Evolutionary conservation across 176 grass and related monocot species (phyloP).

Genomic region (Musa schizocarpa): DNA sequence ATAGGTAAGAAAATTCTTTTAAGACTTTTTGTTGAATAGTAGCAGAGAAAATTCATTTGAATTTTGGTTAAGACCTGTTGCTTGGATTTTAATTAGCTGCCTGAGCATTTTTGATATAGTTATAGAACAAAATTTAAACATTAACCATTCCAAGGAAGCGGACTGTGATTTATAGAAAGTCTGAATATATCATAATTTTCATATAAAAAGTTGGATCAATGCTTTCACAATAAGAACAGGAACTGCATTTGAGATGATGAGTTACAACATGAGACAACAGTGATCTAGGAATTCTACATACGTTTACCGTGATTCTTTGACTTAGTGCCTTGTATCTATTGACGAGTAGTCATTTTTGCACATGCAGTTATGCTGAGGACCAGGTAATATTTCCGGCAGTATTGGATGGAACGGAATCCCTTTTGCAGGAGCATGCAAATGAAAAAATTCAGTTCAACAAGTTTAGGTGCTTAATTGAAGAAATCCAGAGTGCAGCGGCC

Average conservation of each 20-base stretch:
- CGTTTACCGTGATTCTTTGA: neutral
- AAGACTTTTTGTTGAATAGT: no score
- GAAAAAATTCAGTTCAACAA: constrained; percentile 59
- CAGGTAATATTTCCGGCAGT: constrained; percentile 94
- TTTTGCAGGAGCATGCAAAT: constrained; percentile 73
- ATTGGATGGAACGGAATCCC: constrained; percentile 37
- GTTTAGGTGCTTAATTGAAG: constrained; percentile 84
- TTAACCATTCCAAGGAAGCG: no score
- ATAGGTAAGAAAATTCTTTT: constrained; percentile 48
- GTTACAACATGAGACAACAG: neutral
- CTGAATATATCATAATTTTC: neutral
- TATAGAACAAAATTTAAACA: no score
- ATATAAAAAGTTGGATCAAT: neutral
- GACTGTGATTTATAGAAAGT: neutral
- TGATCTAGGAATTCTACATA: neutral
- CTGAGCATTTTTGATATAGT: no score
- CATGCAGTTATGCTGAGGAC: constrained; percentile 70
- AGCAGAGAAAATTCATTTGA: neutral
- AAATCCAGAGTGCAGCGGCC: constrained; percentile 54
- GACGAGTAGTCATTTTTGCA: neutral
- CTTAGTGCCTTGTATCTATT: neutral
- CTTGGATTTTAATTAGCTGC: no score
- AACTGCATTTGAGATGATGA: neutral
- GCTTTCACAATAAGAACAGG: neutral
- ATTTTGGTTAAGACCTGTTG: neutral